phyloP scores from a whole-genome alignment of 805 yeast genomes.

The Barnettozyma vustinii region DNA sequence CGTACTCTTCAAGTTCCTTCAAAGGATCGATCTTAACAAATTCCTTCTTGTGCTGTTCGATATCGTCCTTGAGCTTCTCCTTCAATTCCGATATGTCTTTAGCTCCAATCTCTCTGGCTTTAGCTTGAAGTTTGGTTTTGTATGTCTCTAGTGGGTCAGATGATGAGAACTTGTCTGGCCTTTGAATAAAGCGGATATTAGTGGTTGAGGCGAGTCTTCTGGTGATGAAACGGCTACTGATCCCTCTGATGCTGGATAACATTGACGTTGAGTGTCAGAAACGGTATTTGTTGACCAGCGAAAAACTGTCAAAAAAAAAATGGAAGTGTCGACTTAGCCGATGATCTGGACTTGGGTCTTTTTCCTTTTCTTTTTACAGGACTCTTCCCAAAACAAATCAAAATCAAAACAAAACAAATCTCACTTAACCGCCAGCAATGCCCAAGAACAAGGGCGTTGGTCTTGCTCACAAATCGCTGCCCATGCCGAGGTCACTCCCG shows the following conservation, averaged over 20 bases:
- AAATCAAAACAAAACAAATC: background rate
- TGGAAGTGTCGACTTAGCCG: background rate
- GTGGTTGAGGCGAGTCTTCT: conserved; percentile 8
- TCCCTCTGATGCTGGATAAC: background rate
- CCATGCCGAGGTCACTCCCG: conserved; percentile 4
- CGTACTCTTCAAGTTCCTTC: conserved; percentile 55
- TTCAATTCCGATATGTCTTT: conserved; percentile 53
- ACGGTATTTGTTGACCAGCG: background rate
- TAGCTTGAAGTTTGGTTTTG: conserved; percentile 30
- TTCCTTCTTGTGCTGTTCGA: conserved; percentile 49
- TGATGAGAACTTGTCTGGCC: background rate
- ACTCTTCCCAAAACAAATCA: background rate
- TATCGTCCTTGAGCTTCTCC: conserved; percentile 54
- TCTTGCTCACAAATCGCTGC: conserved; percentile 6
- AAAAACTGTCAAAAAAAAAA: background rate
- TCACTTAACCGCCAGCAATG: background rate
- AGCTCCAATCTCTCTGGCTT: conserved; percentile 39
- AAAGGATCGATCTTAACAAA: conserved; percentile 65
- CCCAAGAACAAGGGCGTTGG: background rate
- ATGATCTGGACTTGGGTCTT: background rate
- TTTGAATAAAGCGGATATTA: conserved; percentile 1
- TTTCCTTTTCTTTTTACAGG: background rate
- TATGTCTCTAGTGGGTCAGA: conserved; percentile 26
- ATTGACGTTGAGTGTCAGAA: background rate
- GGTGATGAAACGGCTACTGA: background rate